phyloP scores from a whole-genome alignment of 257 asterid genomes.

The Forsythia viridissima region DNA sequence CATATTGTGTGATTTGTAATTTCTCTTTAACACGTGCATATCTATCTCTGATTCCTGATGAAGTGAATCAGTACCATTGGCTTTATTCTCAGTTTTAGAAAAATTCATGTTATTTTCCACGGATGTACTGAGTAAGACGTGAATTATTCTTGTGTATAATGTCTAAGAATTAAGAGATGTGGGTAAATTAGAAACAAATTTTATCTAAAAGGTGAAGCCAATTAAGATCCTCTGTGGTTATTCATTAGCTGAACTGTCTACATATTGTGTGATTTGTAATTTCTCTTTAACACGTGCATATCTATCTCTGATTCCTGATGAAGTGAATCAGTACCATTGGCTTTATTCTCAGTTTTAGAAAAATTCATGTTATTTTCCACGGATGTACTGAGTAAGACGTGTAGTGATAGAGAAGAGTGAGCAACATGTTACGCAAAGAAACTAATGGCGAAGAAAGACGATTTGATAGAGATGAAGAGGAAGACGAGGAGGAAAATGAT shows the following conservation, averaged over 20 bases:
- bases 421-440: conserved; percentile 37
- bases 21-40: background rate
- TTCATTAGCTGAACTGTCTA: background rate
- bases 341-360: background rate
- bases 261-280: background rate
- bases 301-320: background rate
- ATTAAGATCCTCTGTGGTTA: background rate
- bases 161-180: background rate
- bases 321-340: background rate
- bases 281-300: background rate
- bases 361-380: background rate
- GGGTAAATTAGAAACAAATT: background rate
- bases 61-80: background rate
- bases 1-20: background rate
- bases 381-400: background rate
- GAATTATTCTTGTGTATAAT: background rate
- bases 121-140: background rate
- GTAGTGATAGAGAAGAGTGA: conserved; percentile 2
- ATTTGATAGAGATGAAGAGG: conserved; percentile 68
- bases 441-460: conserved; percentile 45
- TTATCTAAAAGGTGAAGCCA: background rate
- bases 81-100: background rate
- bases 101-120: background rate
- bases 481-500: conserved; percentile 65
- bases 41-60: background rate